phyloP scores from a whole-genome alignment of 768 basidiomycete genomes.

The Tylopilus sp. region DNA sequence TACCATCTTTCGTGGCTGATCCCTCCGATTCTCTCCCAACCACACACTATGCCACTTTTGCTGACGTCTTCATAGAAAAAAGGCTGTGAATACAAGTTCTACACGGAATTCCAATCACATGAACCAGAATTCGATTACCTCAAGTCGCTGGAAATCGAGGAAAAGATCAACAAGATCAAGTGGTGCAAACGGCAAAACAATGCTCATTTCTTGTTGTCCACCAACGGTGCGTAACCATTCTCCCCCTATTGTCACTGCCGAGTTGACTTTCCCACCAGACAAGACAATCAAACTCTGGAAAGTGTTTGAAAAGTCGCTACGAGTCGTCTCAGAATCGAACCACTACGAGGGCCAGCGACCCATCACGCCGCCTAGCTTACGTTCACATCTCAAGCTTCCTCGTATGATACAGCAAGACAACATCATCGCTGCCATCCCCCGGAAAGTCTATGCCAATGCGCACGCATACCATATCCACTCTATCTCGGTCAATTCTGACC shows the following conservation, averaged over 20 bases:
- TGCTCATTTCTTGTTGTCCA: constrained; percentile 95
- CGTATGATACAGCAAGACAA: constrained; percentile 93
- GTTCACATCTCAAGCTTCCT: constrained; percentile 75
- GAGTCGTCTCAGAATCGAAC: constrained; percentile 96
- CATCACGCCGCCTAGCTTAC: constrained; percentile 55
- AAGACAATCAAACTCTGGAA: constrained; percentile 99
- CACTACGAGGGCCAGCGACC: constrained; percentile 77
- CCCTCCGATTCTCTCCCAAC: constrained; percentile 25
- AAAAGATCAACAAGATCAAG: constrained; percentile 99
- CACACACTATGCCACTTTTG: constrained; percentile 15
- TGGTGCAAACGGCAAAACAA: constrained; percentile 99
- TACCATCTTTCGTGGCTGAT: constrained; percentile 28
- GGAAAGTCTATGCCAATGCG: constrained; percentile 98
- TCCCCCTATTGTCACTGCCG: background rate
- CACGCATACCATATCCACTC: constrained; percentile 99
- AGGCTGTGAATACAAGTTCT: constrained; percentile 99
- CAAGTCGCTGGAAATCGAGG: constrained; percentile 99
- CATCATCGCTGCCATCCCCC: constrained; percentile 96
- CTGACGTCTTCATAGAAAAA: constrained; percentile 70
- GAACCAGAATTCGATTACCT: constrained; percentile 99
- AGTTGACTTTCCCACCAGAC: constrained; percentile 48
- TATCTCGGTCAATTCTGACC: constrained; percentile 98
- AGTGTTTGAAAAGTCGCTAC: constrained; percentile 97
- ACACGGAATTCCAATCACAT: constrained; percentile 99
- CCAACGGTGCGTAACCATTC: constrained; percentile 67